These are phyloP conservation scores for Psilocybe cyanescens DNA, from an alignment of 768 basidiomycete genomes.

Conservation along the genomic window DNA sequence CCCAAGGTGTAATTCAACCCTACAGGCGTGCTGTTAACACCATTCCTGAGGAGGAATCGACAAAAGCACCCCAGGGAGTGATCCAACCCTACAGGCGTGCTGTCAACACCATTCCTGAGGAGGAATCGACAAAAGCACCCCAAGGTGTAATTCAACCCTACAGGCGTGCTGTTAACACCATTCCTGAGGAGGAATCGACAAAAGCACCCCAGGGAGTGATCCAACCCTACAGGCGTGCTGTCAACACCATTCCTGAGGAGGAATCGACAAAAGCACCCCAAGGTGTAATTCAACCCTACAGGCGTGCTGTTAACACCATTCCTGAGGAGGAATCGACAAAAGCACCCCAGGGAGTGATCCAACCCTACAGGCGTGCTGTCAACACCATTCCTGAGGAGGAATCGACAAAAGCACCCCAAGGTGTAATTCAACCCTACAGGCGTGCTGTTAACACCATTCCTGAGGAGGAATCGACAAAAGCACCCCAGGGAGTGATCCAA, in stretches of 20 bases:
- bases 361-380: slow-evolving; percentile 6
- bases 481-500: too few species aligned
- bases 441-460: too few species aligned
- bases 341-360: slow-evolving; percentile 1
- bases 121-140: slow-evolving; percentile 21
- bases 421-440: too few species aligned
- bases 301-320: slow-evolving; percentile 11
- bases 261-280: slow-evolving; percentile 18
- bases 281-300: slow-evolving; percentile 21
- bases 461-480: too few species aligned
- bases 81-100: slow-evolving; percentile 18
- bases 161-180: slow-evolving; percentile 12
- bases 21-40: slow-evolving; percentile 16
- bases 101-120: slow-evolving; percentile 24
- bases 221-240: slow-evolving; percentile 36
- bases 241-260: slow-evolving; percentile 14
- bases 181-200: slow-evolving; percentile 27
- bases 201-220: slow-evolving; percentile 36
- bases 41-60: slow-evolving; percentile 26
- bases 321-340: slow-evolving; percentile 8
- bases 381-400: slow-evolving; percentile 34
- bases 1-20: slow-evolving; percentile 32
- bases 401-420: too few species aligned
- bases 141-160: slow-evolving; percentile 30
- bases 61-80: slow-evolving; percentile 21